Evolutionary conservation across 139 green algal genomes (phyloP).

Genomic region (Spirogloea muscicola): DNA sequence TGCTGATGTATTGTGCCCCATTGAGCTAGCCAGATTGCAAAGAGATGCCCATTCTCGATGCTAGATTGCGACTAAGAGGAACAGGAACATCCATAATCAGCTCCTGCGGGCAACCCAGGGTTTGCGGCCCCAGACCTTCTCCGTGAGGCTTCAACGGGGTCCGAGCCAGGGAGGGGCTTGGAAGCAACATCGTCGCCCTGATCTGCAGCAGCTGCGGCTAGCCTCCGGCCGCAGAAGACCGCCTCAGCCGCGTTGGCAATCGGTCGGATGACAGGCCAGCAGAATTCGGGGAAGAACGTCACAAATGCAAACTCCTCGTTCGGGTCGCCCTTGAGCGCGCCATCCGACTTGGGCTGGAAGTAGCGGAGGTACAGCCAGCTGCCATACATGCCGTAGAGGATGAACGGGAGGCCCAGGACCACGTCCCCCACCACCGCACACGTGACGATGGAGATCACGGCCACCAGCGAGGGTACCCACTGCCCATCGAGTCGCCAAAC

Average conservation of each 20-base stretch:
- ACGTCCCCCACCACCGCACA: slow-evolving; percentile 23
- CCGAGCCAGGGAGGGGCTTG: slow-evolving; percentile 56
- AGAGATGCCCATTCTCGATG: too few relatives aligned
- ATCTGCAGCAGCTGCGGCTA: not conserved
- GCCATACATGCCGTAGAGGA: slow-evolving; percentile 68
- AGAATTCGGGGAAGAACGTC: slow-evolving; percentile 72
- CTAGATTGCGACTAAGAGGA: too few relatives aligned
- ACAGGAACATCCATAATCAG: too few relatives aligned
- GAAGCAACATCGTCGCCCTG: not conserved
- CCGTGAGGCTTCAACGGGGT: slow-evolving; percentile 61
- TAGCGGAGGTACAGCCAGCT: slow-evolving; percentile 90
- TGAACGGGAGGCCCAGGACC: slow-evolving; percentile 64
- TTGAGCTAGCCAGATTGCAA: too few relatives aligned
- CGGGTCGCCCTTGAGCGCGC: slow-evolving; percentile 63
- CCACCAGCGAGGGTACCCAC: slow-evolving; percentile 65
- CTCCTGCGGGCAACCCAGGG: too few relatives aligned
- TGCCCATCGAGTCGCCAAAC: too few relatives aligned
- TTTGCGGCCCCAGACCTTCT: too few relatives aligned
- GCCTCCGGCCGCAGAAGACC: slow-evolving; percentile 19
- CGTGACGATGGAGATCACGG: slow-evolving; percentile 35
- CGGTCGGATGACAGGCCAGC: slow-evolving; percentile 12
- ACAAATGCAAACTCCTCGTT: slow-evolving; percentile 81
- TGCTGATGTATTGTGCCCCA: too few relatives aligned
- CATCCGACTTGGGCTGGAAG: slow-evolving; percentile 71
- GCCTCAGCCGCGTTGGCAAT: slow-evolving; percentile 6